Base-by-base conservation (phyloP, 768 basidiomycete genomes). In the Gautieria morchelliformis region DNA sequence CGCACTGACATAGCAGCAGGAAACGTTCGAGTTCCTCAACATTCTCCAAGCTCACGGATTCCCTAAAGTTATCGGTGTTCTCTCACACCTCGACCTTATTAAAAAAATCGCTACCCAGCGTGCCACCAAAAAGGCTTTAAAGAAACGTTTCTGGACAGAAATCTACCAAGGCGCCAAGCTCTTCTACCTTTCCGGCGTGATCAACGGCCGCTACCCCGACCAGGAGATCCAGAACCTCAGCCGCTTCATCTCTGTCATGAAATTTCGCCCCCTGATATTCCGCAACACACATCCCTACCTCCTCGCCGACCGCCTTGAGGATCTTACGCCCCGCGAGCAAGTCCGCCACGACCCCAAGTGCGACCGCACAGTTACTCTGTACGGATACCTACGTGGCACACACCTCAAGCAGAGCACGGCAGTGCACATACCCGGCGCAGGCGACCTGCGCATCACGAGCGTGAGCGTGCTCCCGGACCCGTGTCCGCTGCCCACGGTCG, bases 71-170 rank as follows among this genome's bases (percentile, higher is more conserved):
- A 92, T 99, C 60, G 95, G 96, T 56, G 72, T 99, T 58, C 87
- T 99, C 48, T 87, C 93, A 48, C 96, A 99, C 70, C 84, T 98
- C 42, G 96, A 98, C 71, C 85, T 99, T 62, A 89, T 99, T 63
- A 96, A 96, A 77, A 94, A 93, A 67, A 79, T 87, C 5, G 78
- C 88, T 0, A 85, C 85, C 4, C 83, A 98, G 41, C 87, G 86
- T 58, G 82, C 83, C 51, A 93, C 92, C 53, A 99, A 98, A 74
- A 96, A 96, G 66, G 74, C 85, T 0, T 81, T 99, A 40, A 99
- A 99, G 72, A 96, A 92, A 67, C 89, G 96, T 10, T 99, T 99
- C 74, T 99, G 96, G 96, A 92, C 94, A 0, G 96, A 99, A 71
- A 98, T 99, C 12, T 98, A 98, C 69, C 89, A 93, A 65, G 96